A percentile compares a stretch with the other conserved stretches of the same genome.
phyloP scores from a whole-genome alignment of 2,329 filamentous ascomycete genomes.

The Fusarium siculi region DNA sequence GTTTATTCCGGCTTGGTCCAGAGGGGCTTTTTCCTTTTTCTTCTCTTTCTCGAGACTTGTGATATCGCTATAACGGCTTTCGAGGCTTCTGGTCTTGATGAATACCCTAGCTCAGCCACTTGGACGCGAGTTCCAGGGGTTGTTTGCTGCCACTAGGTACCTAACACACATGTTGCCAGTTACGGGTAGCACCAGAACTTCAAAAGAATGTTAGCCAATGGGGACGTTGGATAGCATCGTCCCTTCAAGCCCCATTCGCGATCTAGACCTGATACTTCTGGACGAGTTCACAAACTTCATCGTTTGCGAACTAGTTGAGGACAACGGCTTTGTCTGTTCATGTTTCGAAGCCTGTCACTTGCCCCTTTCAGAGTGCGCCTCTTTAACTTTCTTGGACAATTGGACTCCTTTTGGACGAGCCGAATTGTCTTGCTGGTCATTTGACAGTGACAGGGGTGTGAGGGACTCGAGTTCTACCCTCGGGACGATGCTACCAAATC shows the following conservation, averaged over 20 bases:
- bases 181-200: slow-evolving; percentile 5
- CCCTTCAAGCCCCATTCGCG: slow-evolving; percentile 1
- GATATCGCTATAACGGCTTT: slow-evolving; percentile 1
- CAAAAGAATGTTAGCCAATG: slow-evolving; percentile 30
- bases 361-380: neutral
- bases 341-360: neutral
- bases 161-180: neutral
- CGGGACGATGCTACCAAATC: neutral
- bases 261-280: slow-evolving; percentile 4
- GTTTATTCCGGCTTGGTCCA: neutral
- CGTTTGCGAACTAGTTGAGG: neutral
- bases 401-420: neutral
- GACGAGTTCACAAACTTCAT: neutral
- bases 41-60: neutral
- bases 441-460: neutral
- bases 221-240: neutral
- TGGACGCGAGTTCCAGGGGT: neutral
- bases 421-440: neutral
- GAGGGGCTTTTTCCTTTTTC: neutral
- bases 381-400: neutral
- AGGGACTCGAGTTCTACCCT: neutral
- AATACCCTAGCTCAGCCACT: neutral
- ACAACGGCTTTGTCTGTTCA: slow-evolving; percentile 1
- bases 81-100: neutral
- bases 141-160: neutral